Conservation (phyloP, 352 stramenopile genomes). For the Globisporangium carolinianum region DNA sequence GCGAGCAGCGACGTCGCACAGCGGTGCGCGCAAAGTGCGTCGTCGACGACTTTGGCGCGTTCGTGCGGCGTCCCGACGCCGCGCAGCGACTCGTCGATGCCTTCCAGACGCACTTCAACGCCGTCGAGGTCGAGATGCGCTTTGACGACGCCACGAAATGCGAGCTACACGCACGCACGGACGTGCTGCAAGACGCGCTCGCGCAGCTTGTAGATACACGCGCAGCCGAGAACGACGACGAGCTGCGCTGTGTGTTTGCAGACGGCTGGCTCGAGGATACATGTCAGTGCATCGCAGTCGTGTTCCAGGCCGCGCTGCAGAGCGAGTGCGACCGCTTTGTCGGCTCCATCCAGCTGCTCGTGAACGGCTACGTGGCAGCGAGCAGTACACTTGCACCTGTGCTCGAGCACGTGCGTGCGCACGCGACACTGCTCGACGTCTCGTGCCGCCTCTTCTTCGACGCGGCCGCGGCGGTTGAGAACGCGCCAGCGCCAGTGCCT, state of each 20-base stretch:
- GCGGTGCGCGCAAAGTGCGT: conserved; percentile 23
- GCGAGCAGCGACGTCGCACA: conserved; percentile 25
- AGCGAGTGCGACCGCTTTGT: conserved; percentile 70
- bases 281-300: conserved; percentile 28
- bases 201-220: conserved; percentile 34
- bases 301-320: conserved; percentile 55
- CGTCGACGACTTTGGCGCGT: conserved; percentile 39
- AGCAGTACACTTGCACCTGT: conserved; percentile 18
- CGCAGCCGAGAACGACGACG: conserved; percentile 31
- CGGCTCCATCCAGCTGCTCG: conserved; percentile 43
- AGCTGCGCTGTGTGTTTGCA: conserved; percentile 31
- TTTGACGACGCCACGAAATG: conserved; percentile 75
- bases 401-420: conserved; percentile 22
- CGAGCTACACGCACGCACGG: conserved; percentile 67
- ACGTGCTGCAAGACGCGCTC: conserved; percentile 70
- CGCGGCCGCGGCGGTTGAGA: conserved; percentile 14
- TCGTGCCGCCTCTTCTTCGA: conserved; percentile 38
- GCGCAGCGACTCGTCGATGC: conserved; percentile 58
- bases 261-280: conserved; percentile 61
- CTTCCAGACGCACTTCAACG: conserved; percentile 76
- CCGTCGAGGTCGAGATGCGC: conserved; percentile 76
- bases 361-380: conserved; percentile 42
- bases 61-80: conserved; percentile 51
- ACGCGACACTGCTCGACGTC: conserved; percentile 23
- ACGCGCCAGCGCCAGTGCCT: conserved; percentile 7